Conservation (phyloP, 106 monocot genomes). For the Xerophyta viscosa region DNA sequence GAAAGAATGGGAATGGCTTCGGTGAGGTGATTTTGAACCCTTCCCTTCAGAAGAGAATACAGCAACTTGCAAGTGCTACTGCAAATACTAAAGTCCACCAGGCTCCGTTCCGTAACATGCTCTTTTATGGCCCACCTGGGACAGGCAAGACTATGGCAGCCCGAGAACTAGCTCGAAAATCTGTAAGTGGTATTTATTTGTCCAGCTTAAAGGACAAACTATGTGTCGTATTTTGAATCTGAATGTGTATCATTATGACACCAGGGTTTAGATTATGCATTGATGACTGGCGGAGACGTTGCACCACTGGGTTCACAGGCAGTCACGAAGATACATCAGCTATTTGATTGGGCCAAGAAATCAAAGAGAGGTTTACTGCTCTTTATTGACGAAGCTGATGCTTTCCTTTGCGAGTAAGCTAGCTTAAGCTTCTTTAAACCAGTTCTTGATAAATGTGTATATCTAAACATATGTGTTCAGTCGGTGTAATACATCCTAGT, state of each 20-base stretch:
- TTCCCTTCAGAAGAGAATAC: conserved; percentile 82
- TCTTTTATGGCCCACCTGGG: conserved; percentile 96
- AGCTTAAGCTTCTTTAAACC: too few species aligned
- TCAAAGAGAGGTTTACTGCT: conserved; percentile 74
- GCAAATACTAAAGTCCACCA: conserved; percentile 94
- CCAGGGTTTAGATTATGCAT: conserved; percentile 89
- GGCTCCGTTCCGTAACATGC: conserved; percentile 97
- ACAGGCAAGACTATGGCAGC: conserved; percentile 98
- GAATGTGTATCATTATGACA: too few species aligned
- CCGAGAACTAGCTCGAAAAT: conserved; percentile 80
- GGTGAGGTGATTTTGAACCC: conserved; percentile 88
- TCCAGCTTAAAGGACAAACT: too few species aligned
- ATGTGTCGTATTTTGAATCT: too few species aligned
- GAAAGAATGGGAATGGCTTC: conserved; percentile 57
- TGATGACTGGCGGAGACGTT: conserved; percentile 99
- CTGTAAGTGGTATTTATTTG: conserved; percentile 34
- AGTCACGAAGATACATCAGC: conserved; percentile 97
- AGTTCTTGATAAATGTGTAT: too few species aligned
- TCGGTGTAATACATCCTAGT: too few species aligned
- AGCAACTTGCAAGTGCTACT: conserved; percentile 77
- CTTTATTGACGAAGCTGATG: conserved; percentile 98
- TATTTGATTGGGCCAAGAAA: conserved; percentile 97
- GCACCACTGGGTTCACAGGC: conserved; percentile 94
- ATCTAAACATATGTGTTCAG: too few species aligned
- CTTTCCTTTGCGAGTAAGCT: conserved; percentile 98